Percentiles rank a stretch among this genome's conserved stretches.
These are phyloP conservation scores for Sapria himalayana DNA, from an alignment of 345 rosid genomes.

Conservation along the genomic window DNA sequence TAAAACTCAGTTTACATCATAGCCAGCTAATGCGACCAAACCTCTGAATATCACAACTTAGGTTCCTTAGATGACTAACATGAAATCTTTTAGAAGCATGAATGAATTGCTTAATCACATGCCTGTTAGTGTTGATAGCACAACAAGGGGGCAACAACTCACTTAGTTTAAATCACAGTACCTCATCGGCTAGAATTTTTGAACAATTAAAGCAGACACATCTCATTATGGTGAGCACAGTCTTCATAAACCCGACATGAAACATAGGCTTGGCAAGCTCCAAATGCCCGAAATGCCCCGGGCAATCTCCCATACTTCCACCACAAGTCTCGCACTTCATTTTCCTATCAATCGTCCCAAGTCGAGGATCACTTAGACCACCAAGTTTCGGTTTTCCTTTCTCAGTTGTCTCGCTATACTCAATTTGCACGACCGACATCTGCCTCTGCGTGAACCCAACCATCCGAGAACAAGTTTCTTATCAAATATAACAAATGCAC, in stretches of 20 bases:
- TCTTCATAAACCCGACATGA: constrained; percentile 84
- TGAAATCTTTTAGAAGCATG: no score
- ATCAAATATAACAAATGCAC: not conserved
- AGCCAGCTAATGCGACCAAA: no score
- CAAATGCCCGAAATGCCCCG: constrained; percentile 87
- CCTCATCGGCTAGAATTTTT: constrained; percentile 82
- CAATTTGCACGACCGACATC: constrained; percentile 82
- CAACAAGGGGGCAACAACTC: no score
- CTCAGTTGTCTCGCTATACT: constrained; percentile 77
- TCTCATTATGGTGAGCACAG: constrained; percentile 76
- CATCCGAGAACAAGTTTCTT: not conserved
- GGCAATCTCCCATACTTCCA: constrained; percentile 91
- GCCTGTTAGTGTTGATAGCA: no score
- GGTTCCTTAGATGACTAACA: no score
- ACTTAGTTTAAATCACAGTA: no score
- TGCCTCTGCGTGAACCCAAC: constrained; percentile 47
- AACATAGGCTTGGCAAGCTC: constrained; percentile 98
- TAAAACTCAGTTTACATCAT: no score
- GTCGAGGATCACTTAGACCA: constrained; percentile 67
- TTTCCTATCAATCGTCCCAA: constrained; percentile 86
- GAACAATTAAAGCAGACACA: constrained; percentile 93
- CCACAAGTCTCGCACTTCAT: constrained; percentile 83
- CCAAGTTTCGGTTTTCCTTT: constrained; percentile 71
- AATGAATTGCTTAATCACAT: no score
- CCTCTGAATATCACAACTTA: no score